A percentile compares a stretch with the other conserved stretches of the same genome.
Evolutionary conservation across 768 basidiomycete genomes (phyloP).

Genomic region (Pleurotus giganteus): DNA sequence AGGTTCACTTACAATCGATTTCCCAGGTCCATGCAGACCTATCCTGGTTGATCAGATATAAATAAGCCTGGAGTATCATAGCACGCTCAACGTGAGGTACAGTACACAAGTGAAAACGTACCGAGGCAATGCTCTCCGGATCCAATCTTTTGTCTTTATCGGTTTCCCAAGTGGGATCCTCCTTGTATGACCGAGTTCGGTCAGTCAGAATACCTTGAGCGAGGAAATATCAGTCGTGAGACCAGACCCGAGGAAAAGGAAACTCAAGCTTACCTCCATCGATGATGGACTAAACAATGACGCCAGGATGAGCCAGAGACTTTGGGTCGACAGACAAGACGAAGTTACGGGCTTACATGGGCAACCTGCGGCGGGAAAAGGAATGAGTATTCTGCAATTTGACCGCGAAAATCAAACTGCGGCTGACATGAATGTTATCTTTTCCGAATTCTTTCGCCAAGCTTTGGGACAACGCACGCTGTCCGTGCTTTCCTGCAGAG

Average conservation of each 20-base stretch:
- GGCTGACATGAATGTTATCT: constrained; percentile 66
- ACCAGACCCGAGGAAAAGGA: neutral
- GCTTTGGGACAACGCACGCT: constrained; percentile 66
- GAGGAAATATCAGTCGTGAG: neutral
- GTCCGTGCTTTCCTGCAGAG: constrained; percentile 61
- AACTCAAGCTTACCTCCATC: constrained; percentile 49
- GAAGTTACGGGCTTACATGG: constrained; percentile 46
- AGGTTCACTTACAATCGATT: constrained; percentile 54
- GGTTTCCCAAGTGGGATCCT: constrained; percentile 36
- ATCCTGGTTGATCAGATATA: constrained; percentile 67
- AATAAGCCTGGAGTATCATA: constrained; percentile 48
- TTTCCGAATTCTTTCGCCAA: constrained; percentile 74
- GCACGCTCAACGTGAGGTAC: neutral
- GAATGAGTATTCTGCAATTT: neutral
- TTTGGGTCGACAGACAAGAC: neutral
- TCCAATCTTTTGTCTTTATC: constrained; percentile 49
- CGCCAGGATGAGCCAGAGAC: neutral
- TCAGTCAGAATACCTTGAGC: constrained; percentile 35
- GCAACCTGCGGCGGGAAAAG: constrained; percentile 41
- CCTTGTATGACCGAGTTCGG: constrained; percentile 19
- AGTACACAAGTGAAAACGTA: constrained; percentile 24
- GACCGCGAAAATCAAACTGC: neutral
- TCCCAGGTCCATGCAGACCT: constrained; percentile 79
- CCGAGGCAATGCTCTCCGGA: constrained; percentile 71
- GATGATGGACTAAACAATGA: constrained; percentile 51